Evolutionary conservation across 768 basidiomycete genomes (phyloP).

Genomic region (Podaxis sp.): DNA sequence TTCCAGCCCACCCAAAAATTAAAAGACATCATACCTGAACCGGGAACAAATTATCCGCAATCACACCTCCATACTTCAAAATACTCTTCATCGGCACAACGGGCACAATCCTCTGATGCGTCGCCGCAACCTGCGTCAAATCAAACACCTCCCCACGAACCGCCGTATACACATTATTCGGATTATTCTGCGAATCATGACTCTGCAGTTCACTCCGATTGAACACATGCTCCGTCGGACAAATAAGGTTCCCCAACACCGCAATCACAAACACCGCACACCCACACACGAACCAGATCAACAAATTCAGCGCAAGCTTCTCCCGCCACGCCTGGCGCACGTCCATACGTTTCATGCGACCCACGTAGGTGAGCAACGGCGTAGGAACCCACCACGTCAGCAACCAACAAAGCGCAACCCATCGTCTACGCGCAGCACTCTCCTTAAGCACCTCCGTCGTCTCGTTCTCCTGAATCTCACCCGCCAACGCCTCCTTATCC

Average conservation of each 20-base stretch:
- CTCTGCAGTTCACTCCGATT: constrained; percentile 67
- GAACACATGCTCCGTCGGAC: constrained; percentile 93
- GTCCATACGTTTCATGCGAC: constrained; percentile 93
- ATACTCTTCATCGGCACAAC: constrained; percentile 75
- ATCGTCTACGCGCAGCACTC: constrained; percentile 72
- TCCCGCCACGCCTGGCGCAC: constrained; percentile 97
- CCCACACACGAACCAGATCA: constrained; percentile 95
- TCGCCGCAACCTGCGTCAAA: constrained; percentile 58
- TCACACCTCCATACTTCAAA: constrained; percentile 77
- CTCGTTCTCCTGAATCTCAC: constrained; percentile 84
- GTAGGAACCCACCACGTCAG: constrained; percentile 92
- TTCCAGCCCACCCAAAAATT: background rate
- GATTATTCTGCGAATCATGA: constrained; percentile 58
- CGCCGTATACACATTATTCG: constrained; percentile 74
- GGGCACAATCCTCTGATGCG: constrained; percentile 62
- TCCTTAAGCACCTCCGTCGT: constrained; percentile 86
- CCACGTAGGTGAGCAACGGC: constrained; percentile 60
- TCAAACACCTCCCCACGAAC: constrained; percentile 97
- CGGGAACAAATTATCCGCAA: constrained; percentile 80
- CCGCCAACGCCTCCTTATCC: constrained; percentile 82
- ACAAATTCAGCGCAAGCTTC: constrained; percentile 88
- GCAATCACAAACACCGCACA: constrained; percentile 92
- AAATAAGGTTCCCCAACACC: constrained; percentile 81
- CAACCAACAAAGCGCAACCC: constrained; percentile 85
- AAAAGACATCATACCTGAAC: constrained; percentile 63